Conservation (phyloP, 352 stramenopile genomes). For the Globisporangium abappressorium region DNA sequence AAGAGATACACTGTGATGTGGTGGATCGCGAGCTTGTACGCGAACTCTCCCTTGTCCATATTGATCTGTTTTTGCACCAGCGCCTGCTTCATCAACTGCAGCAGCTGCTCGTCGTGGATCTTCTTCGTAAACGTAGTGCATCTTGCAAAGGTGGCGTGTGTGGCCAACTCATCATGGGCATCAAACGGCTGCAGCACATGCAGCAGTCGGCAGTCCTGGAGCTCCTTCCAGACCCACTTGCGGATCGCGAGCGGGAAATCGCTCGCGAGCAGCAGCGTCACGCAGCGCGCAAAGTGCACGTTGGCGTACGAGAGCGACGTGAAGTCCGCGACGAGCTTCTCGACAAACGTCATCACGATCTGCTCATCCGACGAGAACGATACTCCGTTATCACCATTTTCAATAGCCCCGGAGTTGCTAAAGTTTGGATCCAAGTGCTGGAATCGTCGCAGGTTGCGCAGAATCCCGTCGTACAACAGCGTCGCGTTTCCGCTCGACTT, state of each 20-base stretch:
- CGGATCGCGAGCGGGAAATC: constrained; percentile 59
- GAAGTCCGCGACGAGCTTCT: constrained; percentile 68
- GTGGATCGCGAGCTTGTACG: constrained; percentile 59
- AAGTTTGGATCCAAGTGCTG: constrained; percentile 36
- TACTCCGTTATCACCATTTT: neutral
- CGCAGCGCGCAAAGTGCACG: constrained; percentile 53
- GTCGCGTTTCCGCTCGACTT: neutral
- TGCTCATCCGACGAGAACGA: constrained; percentile 49
- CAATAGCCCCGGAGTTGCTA: constrained; percentile 12
- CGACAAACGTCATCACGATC: constrained; percentile 61
- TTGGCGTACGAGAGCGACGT: constrained; percentile 67
- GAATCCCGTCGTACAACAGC: constrained; percentile 43
- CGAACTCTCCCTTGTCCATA: constrained; percentile 38
- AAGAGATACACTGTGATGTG: constrained; percentile 61
- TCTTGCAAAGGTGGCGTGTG: constrained; percentile 27
- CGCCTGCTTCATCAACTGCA: constrained; percentile 49
- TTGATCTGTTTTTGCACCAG: constrained; percentile 35
- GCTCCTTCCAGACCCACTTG: constrained; percentile 72
- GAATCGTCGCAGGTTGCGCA: constrained; percentile 48
- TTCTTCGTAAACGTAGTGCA: constrained; percentile 22
- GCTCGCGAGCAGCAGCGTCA: constrained; percentile 54
- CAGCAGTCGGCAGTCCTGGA: constrained; percentile 47
- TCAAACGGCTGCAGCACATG: constrained; percentile 49
- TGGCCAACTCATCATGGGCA: constrained; percentile 2
- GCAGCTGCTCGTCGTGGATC: constrained; percentile 34